Base-by-base conservation (phyloP, 176 grass and related monocot species). In the Carex parvula region DNA sequence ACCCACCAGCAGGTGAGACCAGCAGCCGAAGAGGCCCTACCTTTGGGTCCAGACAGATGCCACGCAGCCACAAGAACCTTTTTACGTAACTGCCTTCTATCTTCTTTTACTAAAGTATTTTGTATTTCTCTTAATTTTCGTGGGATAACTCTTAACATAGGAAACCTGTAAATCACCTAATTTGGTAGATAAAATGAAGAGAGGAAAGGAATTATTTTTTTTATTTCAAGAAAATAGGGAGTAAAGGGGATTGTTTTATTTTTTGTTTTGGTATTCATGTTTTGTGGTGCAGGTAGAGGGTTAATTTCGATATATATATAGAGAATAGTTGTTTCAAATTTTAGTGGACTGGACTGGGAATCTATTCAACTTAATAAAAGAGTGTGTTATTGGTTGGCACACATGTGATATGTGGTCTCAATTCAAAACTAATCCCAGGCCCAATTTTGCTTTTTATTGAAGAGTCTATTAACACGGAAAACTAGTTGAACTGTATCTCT, bases 81-180 rank as follows among this genome's bases (percentile, higher is more conserved):
- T 94, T 97, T 82, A 92, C 90, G 88, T 97, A 88, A 89, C 48
- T 15, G 15, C 13, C 62, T 69, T 54, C 41, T 67, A 44, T 42
- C 20, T 81, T 20, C 17, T 81, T 61, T 63, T 63, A 63, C 21
- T 64, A 41, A 35, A 24, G 0, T 3, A 50, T 48, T 22, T 5
- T 50, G 1, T 42, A 42, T 46, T 35, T 64, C n/a, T 46, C n/a
- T 21, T 24, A 62, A 24, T 81, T 60, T 37, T 15, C 3, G 0
- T 71, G 20, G 70, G 8, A 48, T 73, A 22, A 21, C 42, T 26
- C 6, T 32, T 56, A 16, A 16, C 2, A 57, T 33, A 24, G 33
- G 3, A 75, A 46, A 50, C 4, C 44, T 75, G 10, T 3, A 74
- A 74, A 48, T 21, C 59, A 21, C 42, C 44, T 74, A 52, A 50